Conservation (phyloP, 345 rosid genomes). For the Camelina sativa region DNA sequence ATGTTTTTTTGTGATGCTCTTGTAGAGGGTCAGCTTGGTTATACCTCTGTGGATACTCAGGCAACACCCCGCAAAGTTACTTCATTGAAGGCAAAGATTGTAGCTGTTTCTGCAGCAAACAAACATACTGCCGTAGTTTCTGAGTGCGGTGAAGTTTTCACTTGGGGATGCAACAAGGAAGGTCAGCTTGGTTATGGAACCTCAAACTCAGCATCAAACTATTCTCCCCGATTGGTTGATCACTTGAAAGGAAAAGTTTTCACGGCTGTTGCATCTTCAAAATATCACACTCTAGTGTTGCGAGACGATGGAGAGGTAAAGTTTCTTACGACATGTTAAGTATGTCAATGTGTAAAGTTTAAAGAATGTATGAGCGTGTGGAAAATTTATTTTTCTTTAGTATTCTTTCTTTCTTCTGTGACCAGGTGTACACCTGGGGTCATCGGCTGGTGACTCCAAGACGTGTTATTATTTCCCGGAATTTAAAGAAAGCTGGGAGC, state of each 20-base stretch:
- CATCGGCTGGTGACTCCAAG: slow-evolving; percentile 94
- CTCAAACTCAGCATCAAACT: slow-evolving; percentile 96
- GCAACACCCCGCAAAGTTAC: slow-evolving; percentile 96
- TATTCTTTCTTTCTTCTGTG: slow-evolving; percentile 38
- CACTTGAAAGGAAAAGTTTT: slow-evolving; percentile 82
- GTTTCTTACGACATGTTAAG: neutral
- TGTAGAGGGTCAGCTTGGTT: slow-evolving; percentile 99
- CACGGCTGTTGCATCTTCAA: slow-evolving; percentile 71
- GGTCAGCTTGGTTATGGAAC: slow-evolving; percentile 99
- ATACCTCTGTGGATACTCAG: slow-evolving; percentile 93
- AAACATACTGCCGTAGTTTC: slow-evolving; percentile 95
- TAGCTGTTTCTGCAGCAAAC: slow-evolving; percentile 96
- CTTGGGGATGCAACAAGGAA: slow-evolving; percentile 98
- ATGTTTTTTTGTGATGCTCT: slow-evolving; percentile 35
- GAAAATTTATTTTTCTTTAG: slow-evolving; percentile 30
- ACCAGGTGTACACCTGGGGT: slow-evolving; percentile 94
- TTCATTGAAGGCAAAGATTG: slow-evolving; percentile 68
- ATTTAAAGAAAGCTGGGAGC: slow-evolving; percentile 72
- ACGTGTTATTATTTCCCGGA: slow-evolving; percentile 75
- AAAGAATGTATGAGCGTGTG: neutral
- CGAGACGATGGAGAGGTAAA: slow-evolving; percentile 92
- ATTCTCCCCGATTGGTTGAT: slow-evolving; percentile 90
- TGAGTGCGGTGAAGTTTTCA: slow-evolving; percentile 88
- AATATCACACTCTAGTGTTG: slow-evolving; percentile 84
- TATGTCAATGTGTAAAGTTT: neutral